Evolutionary conservation across 106 monocot genomes (phyloP), one percentile per base, ranked within the genome.

Genomic region (Xerophyta viscosa): DNA sequence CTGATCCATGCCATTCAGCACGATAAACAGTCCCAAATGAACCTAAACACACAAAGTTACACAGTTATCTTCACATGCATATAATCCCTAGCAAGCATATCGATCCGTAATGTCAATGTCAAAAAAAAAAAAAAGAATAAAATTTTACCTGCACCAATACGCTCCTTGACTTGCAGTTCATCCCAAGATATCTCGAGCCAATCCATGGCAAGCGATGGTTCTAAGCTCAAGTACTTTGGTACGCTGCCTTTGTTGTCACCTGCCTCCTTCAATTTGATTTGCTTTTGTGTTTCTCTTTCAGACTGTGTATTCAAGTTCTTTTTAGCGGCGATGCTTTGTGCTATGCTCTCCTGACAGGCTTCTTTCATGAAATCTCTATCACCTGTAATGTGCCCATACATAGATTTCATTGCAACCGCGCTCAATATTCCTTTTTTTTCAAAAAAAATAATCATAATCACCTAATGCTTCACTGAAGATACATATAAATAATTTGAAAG

Each of bases 1-100:
- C 87, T 24, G 87, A 88, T 69, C 78, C 82, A 82, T 88, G 70
- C 87, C 87, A 88, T 63, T 88, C 82, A 29, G 87, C 87, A 71
- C 67, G 87, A 55, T 82, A 83, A 20, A 88, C 87, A 3, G 82
- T 79, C 8, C 87, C 87, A 78, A 88, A 88, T 37, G 87, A 88
- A 56, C 87, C 87, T 88, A 52, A 27, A 29, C 8, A 25, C 39
- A 5, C 27, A 31, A 37, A 43, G 60, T 27, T 6, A 29, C 21
- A 54, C 12, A 36, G 14, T n/a, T 33, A 33, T 33, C 7, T 11
- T 33, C 43, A 55, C 28, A 45, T 48, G 44, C 15, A 63, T 20
- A 61, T 21, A 20, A 2, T 31, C 1, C 20, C 24, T 22, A 8
- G 3, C 12, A 50, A 8, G 15, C 4, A 13, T 14, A 3, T 8